These are phyloP conservation scores for Mycena belliarum DNA, from an alignment of 768 basidiomycete species.

Conservation along the genomic window DNA sequence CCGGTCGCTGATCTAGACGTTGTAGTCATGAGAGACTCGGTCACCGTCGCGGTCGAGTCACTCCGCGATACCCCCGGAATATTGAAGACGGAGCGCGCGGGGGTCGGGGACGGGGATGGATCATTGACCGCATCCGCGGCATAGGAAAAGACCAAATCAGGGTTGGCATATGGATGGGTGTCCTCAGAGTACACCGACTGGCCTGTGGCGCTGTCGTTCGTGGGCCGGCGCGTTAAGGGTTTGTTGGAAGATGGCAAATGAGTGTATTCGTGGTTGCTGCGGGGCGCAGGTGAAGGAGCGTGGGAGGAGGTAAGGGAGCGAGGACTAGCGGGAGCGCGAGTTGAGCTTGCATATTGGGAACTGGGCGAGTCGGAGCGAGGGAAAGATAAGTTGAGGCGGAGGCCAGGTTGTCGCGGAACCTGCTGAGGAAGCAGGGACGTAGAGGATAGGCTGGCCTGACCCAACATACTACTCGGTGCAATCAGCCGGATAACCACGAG, in stretches of 20 bases:
- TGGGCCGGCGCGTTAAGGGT: conserved; percentile 18
- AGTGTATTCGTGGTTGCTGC: conserved; percentile 16
- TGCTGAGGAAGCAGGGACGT: conserved; percentile 33
- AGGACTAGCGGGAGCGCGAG: conserved; percentile 22
- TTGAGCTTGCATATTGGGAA: conserved; percentile 31
- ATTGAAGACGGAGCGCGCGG: conserved; percentile 30
- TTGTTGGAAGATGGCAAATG: conserved; percentile 17
- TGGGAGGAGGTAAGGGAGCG: conserved; percentile 27
- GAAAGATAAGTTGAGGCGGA: conserved; percentile 16
- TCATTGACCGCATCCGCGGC: conserved; percentile 40
- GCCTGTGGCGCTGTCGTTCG: conserved; percentile 16
- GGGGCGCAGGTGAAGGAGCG: conserved; percentile 23
- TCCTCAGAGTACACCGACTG: conserved; percentile 35
- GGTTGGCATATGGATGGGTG: conserved; percentile 81
- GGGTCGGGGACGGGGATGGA: conserved; percentile 26
- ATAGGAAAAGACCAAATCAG: conserved; percentile 55
- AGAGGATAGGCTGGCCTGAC: conserved; percentile 62
- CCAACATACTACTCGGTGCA: conserved; percentile 45
- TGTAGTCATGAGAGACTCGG: conserved; percentile 34
- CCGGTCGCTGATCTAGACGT: conserved; percentile 35
- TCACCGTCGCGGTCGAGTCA: conserved; percentile 56
- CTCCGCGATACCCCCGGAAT: conserved; percentile 40
- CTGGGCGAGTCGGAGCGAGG: conserved; percentile 34
- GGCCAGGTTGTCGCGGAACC: conserved; percentile 5
- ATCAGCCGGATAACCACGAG: background rate